Evolutionary conservation across 129 eudicot species (phyloP).

Genomic region (Daucus carota): DNA sequence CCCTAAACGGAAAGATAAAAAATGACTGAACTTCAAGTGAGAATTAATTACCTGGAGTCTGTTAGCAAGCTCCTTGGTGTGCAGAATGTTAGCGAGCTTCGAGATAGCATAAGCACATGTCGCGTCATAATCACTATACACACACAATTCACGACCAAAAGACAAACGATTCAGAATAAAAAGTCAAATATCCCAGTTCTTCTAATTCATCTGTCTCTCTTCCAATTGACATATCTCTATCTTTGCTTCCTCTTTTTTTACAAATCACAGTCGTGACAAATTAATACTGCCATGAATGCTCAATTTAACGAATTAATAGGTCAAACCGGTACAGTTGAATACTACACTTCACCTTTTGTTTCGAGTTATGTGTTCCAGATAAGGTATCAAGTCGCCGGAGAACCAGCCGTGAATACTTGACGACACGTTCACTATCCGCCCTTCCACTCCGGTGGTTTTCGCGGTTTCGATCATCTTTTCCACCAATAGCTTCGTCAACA

Average conservation of each 20-base stretch:
- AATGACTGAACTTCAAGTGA: background rate
- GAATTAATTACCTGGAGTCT: constrained; percentile 38
- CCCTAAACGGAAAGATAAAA: background rate
- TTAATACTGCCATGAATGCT: constrained; percentile 3
- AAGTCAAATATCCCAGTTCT: background rate
- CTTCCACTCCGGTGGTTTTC: constrained; percentile 52
- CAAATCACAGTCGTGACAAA: background rate
- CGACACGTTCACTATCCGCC: constrained; percentile 88
- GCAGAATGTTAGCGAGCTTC: constrained; percentile 96
- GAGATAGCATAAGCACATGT: constrained; percentile 99
- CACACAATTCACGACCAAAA: background rate
- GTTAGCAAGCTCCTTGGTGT: constrained; percentile 84
- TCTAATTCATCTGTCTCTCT: background rate
- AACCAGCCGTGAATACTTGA: constrained; percentile 87
- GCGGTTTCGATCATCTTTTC: constrained; percentile 73
- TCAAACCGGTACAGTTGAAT: background rate
- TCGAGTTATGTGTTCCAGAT: constrained; percentile 57
- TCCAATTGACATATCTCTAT: background rate
- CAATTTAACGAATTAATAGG: background rate
- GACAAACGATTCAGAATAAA: constrained; percentile 14
- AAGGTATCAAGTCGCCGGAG: constrained; percentile 62
- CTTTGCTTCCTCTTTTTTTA: background rate
- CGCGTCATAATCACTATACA: constrained; percentile 61
- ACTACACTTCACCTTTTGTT: constrained; percentile 38
- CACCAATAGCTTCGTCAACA: constrained; percentile 71